phyloP scores from a whole-genome alignment of 768 basidiomycete species.

The Hortiboletus campestris region DNA sequence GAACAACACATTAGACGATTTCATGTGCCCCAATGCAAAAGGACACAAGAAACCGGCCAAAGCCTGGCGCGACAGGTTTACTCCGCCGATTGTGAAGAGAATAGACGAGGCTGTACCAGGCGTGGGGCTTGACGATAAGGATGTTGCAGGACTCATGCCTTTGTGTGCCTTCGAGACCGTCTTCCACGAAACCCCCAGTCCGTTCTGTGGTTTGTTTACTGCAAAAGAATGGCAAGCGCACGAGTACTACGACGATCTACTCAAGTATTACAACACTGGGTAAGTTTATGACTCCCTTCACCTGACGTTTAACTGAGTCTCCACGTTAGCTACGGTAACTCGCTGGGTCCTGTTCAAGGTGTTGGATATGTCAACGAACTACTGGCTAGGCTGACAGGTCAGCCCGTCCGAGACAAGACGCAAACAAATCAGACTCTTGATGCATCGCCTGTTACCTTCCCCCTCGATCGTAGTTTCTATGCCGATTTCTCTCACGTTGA shows the following conservation, averaged over 20 bases:
- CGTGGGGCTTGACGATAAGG: constrained; percentile 51
- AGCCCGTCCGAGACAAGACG: constrained; percentile 64
- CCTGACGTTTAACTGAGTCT: neutral
- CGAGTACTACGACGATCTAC: constrained; percentile 70
- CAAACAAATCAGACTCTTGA: constrained; percentile 81
- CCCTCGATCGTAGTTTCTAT: constrained; percentile 63
- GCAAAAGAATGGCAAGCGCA: constrained; percentile 59
- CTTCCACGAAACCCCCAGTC: constrained; percentile 48
- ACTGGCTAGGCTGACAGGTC: constrained; percentile 70
- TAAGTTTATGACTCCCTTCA: constrained; percentile 28
- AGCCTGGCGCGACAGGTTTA: constrained; percentile 58
- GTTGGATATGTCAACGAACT: constrained; percentile 89
- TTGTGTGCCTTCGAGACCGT: constrained; percentile 83
- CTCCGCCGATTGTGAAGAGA: constrained; percentile 51
- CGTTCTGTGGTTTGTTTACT: constrained; percentile 74
- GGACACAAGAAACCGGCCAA: constrained; percentile 41
- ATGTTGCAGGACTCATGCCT: constrained; percentile 61
- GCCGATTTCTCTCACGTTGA: constrained; percentile 89
- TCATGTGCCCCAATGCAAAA: constrained; percentile 60
- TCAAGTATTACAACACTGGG: constrained; percentile 80
- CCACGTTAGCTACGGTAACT: constrained; percentile 57
- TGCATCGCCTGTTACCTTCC: constrained; percentile 64
- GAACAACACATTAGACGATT: constrained; percentile 69
- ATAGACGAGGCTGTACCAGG: constrained; percentile 63
- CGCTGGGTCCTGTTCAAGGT: constrained; percentile 73